phyloP scores from a whole-genome alignment of 345 rosid genomes.

The Sisymbrium irio region DNA sequence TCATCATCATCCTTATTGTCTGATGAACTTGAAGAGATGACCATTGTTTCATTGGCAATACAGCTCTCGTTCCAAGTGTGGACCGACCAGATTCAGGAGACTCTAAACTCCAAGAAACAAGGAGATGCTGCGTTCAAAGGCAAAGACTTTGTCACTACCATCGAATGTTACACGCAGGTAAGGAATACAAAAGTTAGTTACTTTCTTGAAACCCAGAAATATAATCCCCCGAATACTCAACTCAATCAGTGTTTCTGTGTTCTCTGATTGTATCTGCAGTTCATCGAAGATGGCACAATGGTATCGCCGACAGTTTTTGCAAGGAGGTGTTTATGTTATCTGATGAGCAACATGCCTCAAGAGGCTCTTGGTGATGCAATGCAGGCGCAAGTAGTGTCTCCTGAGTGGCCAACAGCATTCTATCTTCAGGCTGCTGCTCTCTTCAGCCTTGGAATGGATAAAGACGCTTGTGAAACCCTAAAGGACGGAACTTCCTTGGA shows the following conservation, averaged over 20 bases:
- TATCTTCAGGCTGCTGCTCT: constrained; percentile 88
- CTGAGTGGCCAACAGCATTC: constrained; percentile 78
- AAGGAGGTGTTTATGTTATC: constrained; percentile 70
- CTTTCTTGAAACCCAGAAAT: constrained; percentile 2
- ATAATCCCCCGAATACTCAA: background rate
- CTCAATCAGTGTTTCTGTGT: background rate
- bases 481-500: constrained; percentile 87
- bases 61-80: constrained; percentile 81
- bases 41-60: constrained; percentile 17
- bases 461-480: constrained; percentile 73
- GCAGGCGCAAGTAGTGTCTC: constrained; percentile 77
- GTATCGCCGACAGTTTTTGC: constrained; percentile 79
- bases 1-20: background rate
- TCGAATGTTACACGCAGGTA: constrained; percentile 58
- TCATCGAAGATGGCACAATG: constrained; percentile 77
- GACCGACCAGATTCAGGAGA: constrained; percentile 71
- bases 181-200: constrained; percentile 4
- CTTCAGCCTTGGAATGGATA: constrained; percentile 76
- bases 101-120: constrained; percentile 56
- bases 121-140: constrained; percentile 66
- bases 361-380: constrained; percentile 84
- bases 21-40: background rate
- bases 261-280: constrained; percentile 36
- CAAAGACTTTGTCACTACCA: constrained; percentile 53
- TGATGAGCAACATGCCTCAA: constrained; percentile 69